Conservation (phyloP, 148 eudicot genomes). For the Tetragonia tetragonoides region DNA sequence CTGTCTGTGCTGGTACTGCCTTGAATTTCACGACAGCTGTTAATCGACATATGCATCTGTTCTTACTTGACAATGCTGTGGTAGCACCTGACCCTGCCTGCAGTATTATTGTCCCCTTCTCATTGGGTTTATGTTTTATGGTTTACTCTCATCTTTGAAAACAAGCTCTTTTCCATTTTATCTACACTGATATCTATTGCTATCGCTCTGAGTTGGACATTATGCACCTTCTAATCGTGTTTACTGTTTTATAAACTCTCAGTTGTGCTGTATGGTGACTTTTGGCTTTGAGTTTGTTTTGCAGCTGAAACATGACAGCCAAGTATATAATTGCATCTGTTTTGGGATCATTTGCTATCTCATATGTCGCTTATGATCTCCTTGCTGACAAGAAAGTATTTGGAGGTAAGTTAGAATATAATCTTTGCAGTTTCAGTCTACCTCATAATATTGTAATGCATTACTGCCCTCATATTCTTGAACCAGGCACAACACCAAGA, state of each 20-base stretch:
- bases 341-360: constrained; percentile 30
- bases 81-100: too few relatives aligned
- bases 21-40: too few relatives aligned
- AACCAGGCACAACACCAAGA: constrained; percentile 29
- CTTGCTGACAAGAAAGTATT: constrained; percentile 36
- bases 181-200: too few relatives aligned
- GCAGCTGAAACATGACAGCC: constrained; percentile 27
- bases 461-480: neutral
- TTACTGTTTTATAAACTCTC: neutral
- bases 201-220: neutral
- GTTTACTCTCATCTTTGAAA: too few relatives aligned
- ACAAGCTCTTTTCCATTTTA: too few relatives aligned
- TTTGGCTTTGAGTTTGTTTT: neutral
- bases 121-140: too few relatives aligned
- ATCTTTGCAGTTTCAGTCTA: neutral
- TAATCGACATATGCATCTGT: too few relatives aligned
- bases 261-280: too few relatives aligned
- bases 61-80: too few relatives aligned
- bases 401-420: constrained; percentile 25
- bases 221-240: neutral
- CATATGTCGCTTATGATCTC: constrained; percentile 16
- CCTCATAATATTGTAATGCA: neutral
- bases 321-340: constrained; percentile 28
- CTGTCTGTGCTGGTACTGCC: too few relatives aligned
- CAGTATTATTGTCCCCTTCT: too few relatives aligned